These are phyloP conservation scores for Populus tomentosa DNA, from an alignment of 441 rosid species.

Conservation along the genomic window DNA sequence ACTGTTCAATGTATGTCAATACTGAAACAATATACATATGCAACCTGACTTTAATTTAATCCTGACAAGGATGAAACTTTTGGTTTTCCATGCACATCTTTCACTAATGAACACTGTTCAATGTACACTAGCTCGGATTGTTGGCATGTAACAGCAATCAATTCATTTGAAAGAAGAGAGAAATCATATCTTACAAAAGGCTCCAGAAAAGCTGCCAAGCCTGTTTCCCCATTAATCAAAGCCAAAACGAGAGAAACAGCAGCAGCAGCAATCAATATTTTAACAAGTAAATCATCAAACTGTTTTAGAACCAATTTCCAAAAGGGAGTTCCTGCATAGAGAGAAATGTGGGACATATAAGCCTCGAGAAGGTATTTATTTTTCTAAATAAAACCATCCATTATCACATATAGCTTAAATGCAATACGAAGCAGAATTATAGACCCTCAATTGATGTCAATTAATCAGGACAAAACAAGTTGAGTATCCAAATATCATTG, in stretches of 20 bases:
- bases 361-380: slow-evolving; percentile 1
- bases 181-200: slow-evolving; percentile 74
- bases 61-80: background rate
- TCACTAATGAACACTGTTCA: too few relatives aligned
- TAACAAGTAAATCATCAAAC: slow-evolving; percentile 96
- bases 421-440: background rate
- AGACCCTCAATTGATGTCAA: background rate
- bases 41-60: background rate
- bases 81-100: background rate
- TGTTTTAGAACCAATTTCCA: slow-evolving; percentile 98
- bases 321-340: slow-evolving; percentile 82
- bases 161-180: background rate
- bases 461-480: background rate
- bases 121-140: background rate
- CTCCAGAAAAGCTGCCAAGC: slow-evolving; percentile 94
- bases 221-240: slow-evolving; percentile 94
- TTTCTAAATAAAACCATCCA: slow-evolving; percentile 9
- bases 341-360: slow-evolving; percentile 23
- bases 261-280: slow-evolving; percentile 96
- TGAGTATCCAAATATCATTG: background rate
- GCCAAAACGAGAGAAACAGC: slow-evolving; percentile 82
- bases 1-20: background rate
- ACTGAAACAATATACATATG: background rate
- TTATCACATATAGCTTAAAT: background rate
- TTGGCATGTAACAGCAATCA: background rate